Evolutionary conservation across 805 yeast genomes (phyloP).

Genomic region (Wickerhamiella bombiphila): DNA sequence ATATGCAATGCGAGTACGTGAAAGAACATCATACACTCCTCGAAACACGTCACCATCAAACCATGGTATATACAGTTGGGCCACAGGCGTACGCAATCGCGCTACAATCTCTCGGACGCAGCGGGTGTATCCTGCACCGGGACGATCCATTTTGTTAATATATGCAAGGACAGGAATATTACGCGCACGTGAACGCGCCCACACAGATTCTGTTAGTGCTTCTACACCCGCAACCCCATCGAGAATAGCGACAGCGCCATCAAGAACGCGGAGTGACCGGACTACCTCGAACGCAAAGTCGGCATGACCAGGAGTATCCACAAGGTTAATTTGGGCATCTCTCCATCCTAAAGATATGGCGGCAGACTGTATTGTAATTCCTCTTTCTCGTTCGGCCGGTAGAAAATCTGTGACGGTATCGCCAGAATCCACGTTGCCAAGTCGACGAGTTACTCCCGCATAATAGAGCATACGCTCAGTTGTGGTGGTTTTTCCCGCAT

Average conservation of each 20-base stretch:
- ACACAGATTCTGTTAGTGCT: slow-evolving; percentile 94
- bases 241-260: slow-evolving; percentile 83
- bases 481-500: slow-evolving; percentile 97
- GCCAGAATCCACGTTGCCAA: slow-evolving; percentile 91
- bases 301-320: slow-evolving; percentile 97
- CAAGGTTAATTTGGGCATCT: slow-evolving; percentile 58
- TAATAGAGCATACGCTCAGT: slow-evolving; percentile 91
- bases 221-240: slow-evolving; percentile 98
- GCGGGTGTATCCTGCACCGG: slow-evolving; percentile 87
- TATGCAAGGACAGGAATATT: slow-evolving; percentile 64
- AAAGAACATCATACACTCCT: slow-evolving; percentile 66
- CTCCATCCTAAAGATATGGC: slow-evolving; percentile 88
- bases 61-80: slow-evolving; percentile 62
- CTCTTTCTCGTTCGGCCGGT: slow-evolving; percentile 80
- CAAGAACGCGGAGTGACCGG: slow-evolving; percentile 75
- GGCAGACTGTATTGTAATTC: slow-evolving; percentile 93
- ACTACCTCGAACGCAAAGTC: slow-evolving; percentile 93
- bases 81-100: slow-evolving; percentile 60
- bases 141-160: slow-evolving; percentile 91
- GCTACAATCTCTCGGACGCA: slow-evolving; percentile 73
- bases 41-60: slow-evolving; percentile 42
- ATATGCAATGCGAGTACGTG: slow-evolving; percentile 32
- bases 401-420: slow-evolving; percentile 90
- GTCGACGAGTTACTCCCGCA: slow-evolving; percentile 60
- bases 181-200: slow-evolving; percentile 66